phyloP scores from a whole-genome alignment of 495 filamentous ascomycete species.

The Apiosordaria backusii region DNA sequence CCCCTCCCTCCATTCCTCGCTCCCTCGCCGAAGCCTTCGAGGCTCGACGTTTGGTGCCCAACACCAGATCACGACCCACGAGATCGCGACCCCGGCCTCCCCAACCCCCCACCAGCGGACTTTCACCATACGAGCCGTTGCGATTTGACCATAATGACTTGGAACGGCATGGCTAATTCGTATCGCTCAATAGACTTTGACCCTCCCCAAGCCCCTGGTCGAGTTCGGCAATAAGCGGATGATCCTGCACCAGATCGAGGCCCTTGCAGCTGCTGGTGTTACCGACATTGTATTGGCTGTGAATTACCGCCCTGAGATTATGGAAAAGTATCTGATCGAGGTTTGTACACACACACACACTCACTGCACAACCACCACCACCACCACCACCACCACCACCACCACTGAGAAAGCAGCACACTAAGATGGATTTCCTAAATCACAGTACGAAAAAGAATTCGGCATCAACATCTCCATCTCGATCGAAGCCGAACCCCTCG shows the following conservation, averaged over 20 bases:
- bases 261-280: constrained; percentile 88
- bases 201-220: constrained; percentile 93
- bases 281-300: constrained; percentile 98
- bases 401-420: neutral
- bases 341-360: constrained; percentile 29
- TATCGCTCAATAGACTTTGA: constrained; percentile 67
- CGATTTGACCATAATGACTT: neutral
- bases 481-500: constrained; percentile 90
- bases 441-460: constrained; percentile 84
- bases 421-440: constrained; percentile 8
- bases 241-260: constrained; percentile 98
- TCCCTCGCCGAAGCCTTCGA: constrained; percentile 13
- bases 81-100: constrained; percentile 2
- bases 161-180: constrained; percentile 25
- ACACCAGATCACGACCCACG: constrained; percentile 12
- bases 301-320: constrained; percentile 97
- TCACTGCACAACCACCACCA: constrained; percentile 19
- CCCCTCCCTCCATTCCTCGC: neutral
- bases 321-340: constrained; percentile 62
- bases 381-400: too few relatives aligned
- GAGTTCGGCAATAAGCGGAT: constrained; percentile 99
- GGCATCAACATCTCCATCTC: constrained; percentile 94
- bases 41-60: constrained; percentile 11
- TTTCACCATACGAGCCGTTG: neutral
- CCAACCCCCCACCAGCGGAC: neutral